Percentiles rank a stretch among this genome's conserved stretches.
Conservation (phyloP, 306 rosid species). For the Albizia julibrissin region DNA sequence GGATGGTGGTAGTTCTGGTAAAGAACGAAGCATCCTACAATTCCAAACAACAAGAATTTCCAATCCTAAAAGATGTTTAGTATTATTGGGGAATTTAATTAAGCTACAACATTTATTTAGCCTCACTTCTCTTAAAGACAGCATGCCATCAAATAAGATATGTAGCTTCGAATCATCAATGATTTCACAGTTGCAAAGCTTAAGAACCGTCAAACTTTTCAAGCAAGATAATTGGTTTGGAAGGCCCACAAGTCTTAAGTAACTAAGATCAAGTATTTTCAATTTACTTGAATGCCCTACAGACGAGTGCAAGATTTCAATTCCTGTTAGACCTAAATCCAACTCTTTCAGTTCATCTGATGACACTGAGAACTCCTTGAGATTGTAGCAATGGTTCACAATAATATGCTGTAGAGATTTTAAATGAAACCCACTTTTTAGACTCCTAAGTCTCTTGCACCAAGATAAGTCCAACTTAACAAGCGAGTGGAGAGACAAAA, state of each 20-base stretch:
- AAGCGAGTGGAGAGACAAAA: neutral
- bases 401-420: neutral
- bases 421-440: neutral
- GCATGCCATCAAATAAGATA: neutral
- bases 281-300: neutral
- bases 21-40: conserved; percentile 1
- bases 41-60: fast-evolving
- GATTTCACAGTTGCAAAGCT: neutral
- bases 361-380: neutral
- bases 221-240: neutral
- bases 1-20: conserved; percentile 16
- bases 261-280: neutral
- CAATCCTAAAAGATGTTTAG: neutral
- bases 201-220: neutral
- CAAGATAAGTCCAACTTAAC: neutral
- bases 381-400: neutral
- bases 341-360: neutral
- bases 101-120: neutral
- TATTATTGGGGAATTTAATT: conserved; percentile 9
- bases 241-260: neutral
- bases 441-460: neutral
- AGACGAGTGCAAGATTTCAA: neutral
- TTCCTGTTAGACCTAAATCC: neutral
- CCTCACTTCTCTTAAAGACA: neutral
- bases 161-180: neutral